Percentiles rank a stretch among this genome's conserved stretches.
These are phyloP conservation scores for Papiliotrema fonsecae DNA, from an alignment of 1,284 basidiomycete genomes.

Conservation along the genomic window DNA sequence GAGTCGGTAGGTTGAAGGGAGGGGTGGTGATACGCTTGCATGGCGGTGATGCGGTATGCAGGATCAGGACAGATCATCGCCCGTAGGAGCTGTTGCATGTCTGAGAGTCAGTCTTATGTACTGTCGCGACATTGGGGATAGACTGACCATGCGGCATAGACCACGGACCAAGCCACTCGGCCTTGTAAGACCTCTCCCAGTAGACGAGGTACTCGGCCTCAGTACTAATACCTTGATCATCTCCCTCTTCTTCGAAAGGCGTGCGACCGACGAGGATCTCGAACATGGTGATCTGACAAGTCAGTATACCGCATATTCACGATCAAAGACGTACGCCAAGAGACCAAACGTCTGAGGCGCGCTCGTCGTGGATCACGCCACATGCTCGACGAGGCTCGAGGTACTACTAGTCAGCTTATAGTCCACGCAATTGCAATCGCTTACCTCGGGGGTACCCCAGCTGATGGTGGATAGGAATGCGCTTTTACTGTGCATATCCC, in stretches of 20 bases:
- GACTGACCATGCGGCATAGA: constrained; percentile 58
- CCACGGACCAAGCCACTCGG: constrained; percentile 76
- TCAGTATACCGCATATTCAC: not conserved
- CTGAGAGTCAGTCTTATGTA: constrained; percentile 13
- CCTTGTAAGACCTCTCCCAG: constrained; percentile 70
- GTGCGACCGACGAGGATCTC: constrained; percentile 86
- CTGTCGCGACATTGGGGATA: not conserved
- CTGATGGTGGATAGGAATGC: constrained; percentile 76
- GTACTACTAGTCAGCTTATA: constrained; percentile 55
- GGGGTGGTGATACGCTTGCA: constrained; percentile 39
- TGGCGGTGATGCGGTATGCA: constrained; percentile 32
- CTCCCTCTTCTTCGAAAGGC: constrained; percentile 79
- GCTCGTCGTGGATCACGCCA: constrained; percentile 80
- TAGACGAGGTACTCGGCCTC: constrained; percentile 74
- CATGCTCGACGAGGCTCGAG: constrained; percentile 81
- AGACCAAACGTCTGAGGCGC: constrained; percentile 88
- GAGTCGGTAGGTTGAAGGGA: constrained; percentile 28
- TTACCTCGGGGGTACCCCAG: constrained; percentile 78
- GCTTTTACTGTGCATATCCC: constrained; percentile 42
- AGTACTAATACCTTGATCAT: constrained; percentile 60
- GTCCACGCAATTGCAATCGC: not conserved
- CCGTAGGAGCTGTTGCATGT: constrained; percentile 34
- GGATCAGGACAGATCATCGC: constrained; percentile 44
- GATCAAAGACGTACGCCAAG: constrained; percentile 56
- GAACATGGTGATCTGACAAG: constrained; percentile 67